phyloP scores from a whole-genome alignment of 192 early-diverging fungal genomes.

The Tieghemiomyces parasiticus region DNA sequence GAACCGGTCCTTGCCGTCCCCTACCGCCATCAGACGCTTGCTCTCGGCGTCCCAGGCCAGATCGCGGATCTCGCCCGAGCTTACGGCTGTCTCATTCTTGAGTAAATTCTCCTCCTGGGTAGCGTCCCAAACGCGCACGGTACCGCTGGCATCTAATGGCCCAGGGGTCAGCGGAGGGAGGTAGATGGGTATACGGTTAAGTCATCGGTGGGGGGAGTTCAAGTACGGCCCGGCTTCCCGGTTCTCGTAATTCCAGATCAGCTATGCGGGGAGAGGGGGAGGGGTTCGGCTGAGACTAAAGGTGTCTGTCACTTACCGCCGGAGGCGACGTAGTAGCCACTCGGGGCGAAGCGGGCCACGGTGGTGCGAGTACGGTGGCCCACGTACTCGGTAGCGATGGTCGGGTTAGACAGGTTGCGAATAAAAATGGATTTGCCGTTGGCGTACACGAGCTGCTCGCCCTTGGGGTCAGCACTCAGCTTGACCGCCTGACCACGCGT shows the following conservation, averaged over 20 bases:
- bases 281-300: conserved; percentile 1
- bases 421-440: conserved; percentile 80
- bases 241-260: no score
- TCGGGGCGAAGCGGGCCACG: conserved; percentile 80
- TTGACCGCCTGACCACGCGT: conserved; percentile 68
- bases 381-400: conserved; percentile 51
- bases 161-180: no score
- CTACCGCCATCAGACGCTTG: conserved; percentile 92
- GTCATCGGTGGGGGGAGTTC: no score
- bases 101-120: conserved; percentile 62
- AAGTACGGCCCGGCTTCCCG: no score
- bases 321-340: conserved; percentile 91
- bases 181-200: no score
- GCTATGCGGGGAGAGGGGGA: background rate
- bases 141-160: conserved; percentile 66
- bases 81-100: conserved; percentile 66
- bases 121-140: conserved; percentile 90
- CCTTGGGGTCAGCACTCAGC: conserved; percentile 69
- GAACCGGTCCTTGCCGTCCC: conserved; percentile 81
- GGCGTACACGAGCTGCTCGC: conserved; percentile 73
- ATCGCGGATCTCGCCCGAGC: conserved; percentile 70
- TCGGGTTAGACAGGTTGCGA: conserved; percentile 40
- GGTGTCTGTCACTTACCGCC: conserved; percentile 55
- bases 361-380: conserved; percentile 62
- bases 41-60: conserved; percentile 90